Evolutionary conservation across 139 green algal species (phyloP).

Genomic region (Astrephomene gubernaculifera): DNA sequence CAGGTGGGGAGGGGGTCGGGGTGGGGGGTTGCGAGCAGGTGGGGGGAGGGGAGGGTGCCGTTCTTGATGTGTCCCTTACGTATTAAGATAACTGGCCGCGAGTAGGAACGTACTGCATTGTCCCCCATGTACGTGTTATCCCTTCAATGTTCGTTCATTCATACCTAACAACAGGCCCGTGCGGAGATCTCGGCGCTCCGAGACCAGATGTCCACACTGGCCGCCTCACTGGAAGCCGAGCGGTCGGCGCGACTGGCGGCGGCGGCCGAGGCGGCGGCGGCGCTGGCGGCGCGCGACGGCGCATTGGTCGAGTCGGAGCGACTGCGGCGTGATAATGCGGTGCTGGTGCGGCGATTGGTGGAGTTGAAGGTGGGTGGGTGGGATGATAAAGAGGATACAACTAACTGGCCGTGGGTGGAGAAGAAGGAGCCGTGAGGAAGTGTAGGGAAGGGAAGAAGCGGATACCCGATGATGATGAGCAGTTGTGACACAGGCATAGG

Average conservation of each 20-base stretch:
- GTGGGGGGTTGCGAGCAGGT: background rate
- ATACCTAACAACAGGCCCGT: constrained; percentile 63
- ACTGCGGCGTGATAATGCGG: constrained; percentile 57
- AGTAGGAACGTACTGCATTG: too few species aligned
- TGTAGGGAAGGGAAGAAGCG: background rate
- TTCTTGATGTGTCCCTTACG: too few species aligned
- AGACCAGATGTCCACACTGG: constrained; percentile 45
- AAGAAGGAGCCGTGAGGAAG: too few species aligned
- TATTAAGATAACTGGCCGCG: too few species aligned
- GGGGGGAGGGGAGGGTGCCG: background rate
- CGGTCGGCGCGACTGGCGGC: constrained; percentile 35
- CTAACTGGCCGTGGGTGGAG: too few species aligned
- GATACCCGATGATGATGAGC: too few species aligned
- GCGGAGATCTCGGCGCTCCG: constrained; percentile 52
- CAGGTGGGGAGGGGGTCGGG: background rate
- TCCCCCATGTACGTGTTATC: too few species aligned
- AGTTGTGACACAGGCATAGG: too few species aligned
- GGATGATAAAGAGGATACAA: background rate
- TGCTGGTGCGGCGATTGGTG: constrained; percentile 60
- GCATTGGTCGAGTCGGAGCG: constrained; percentile 49
- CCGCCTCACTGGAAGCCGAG: constrained; percentile 37
- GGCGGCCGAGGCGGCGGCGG: constrained; percentile 46
- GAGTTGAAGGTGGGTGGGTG: constrained; percentile 60
- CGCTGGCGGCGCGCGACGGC: constrained; percentile 54
- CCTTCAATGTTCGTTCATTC: too few species aligned